These are phyloP conservation scores for Dalbergia cochinchinensis DNA, from an alignment of 306 rosid genomes.

Conservation along the genomic window DNA sequence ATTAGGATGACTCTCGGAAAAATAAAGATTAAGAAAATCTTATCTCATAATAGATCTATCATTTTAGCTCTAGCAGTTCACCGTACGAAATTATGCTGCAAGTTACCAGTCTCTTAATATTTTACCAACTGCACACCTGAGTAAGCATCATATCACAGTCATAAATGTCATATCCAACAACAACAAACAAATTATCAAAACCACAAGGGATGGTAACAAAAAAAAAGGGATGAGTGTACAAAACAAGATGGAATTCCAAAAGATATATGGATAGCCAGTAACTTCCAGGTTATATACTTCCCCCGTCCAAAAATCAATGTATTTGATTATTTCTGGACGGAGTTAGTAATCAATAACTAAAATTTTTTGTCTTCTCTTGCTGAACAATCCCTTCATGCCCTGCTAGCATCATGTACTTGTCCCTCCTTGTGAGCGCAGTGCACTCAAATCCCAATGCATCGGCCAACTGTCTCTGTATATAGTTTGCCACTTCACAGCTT, in stretches of 20 bases:
- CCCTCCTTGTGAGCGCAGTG: slow-evolving; percentile 78
- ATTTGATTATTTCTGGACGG: too few relatives aligned
- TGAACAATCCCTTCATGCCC: slow-evolving; percentile 86
- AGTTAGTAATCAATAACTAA: background rate
- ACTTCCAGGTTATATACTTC: background rate
- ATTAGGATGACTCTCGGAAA: too few relatives aligned
- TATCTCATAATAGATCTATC: too few relatives aligned
- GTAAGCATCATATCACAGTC: background rate
- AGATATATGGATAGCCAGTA: background rate
- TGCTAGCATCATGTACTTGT: slow-evolving; percentile 93
- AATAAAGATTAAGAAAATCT: too few relatives aligned
- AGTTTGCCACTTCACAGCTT: slow-evolving; percentile 84
- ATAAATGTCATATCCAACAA: slow-evolving; percentile 5
- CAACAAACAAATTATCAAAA: background rate
- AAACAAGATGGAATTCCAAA: background rate
- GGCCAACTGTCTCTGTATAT: slow-evolving; percentile 69
- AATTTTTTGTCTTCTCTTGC: slow-evolving; percentile 40
- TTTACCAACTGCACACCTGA: too few relatives aligned
- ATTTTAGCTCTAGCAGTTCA: too few relatives aligned
- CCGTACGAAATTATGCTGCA: too few relatives aligned
- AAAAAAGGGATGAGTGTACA: background rate
- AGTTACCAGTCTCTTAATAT: too few relatives aligned
- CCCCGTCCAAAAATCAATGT: too few relatives aligned
- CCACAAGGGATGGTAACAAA: background rate
- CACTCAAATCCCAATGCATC: slow-evolving; percentile 92